phyloP scores from a whole-genome alignment of 176 grass and related monocot species.

The Eragrostis curvula region DNA sequence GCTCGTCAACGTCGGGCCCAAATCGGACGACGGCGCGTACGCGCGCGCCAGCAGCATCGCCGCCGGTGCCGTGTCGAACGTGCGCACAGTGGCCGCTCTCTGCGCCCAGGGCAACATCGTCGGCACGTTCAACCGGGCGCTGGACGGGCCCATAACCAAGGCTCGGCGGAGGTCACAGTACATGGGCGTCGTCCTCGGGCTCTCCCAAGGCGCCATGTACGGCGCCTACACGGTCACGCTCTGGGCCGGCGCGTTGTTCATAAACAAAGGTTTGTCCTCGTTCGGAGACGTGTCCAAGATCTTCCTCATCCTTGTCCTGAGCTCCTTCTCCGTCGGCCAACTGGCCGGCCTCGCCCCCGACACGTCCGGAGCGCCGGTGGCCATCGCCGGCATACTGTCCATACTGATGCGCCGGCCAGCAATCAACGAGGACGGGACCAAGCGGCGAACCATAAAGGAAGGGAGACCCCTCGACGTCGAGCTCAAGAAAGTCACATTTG shows the following conservation, averaged over 20 bases:
- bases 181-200: conserved; percentile 56
- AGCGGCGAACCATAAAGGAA: conserved; percentile 22
- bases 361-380: conserved; percentile 44
- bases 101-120: conserved; percentile 48
- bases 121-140: conserved; percentile 32
- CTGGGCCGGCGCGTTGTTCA: conserved; percentile 54
- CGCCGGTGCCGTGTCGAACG: conserved; percentile 51
- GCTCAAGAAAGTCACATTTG: conserved; percentile 50
- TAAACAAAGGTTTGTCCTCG: conserved; percentile 6
- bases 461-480: conserved; percentile 61
- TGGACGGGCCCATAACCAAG: conserved; percentile 21
- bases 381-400: conserved; percentile 39
- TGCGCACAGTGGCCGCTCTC: conserved; percentile 52
- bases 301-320: conserved; percentile 69
- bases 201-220: conserved; percentile 65
- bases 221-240: conserved; percentile 55
- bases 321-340: conserved; percentile 59
- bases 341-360: conserved; percentile 55
- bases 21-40: conserved; percentile 39
- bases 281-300: conserved; percentile 71
- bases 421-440: conserved; percentile 2
- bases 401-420: conserved; percentile 40
- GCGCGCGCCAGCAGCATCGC: conserved; percentile 50
- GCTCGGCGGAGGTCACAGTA: conserved; percentile 23
- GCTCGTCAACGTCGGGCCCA: conserved; percentile 50